phyloP scores from a whole-genome alignment of 208 protist species.

The Polymyxa betae region DNA sequence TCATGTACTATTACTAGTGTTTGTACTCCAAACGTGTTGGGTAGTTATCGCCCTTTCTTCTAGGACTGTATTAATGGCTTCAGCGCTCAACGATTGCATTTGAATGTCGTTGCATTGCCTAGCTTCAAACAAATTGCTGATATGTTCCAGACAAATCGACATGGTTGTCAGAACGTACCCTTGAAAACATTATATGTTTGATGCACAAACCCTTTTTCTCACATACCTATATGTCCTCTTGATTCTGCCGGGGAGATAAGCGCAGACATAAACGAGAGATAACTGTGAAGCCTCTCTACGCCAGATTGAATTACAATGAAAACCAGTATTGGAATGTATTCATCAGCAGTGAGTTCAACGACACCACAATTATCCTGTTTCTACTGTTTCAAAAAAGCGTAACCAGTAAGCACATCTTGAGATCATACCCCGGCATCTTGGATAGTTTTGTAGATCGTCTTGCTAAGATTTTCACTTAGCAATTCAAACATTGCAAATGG shows the following conservation, averaged over 20 bases:
- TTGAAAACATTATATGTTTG: not conserved
- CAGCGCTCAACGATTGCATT: too few relatives aligned
- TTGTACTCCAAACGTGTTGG: too few relatives aligned
- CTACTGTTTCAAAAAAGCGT: not conserved
- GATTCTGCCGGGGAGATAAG: not conserved
- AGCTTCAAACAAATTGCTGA: not conserved
- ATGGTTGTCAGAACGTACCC: conserved; percentile 23
- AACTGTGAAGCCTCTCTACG: not conserved
- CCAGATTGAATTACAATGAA: not conserved
- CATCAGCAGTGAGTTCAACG: conserved; percentile 12
- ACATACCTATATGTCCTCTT: conserved; percentile 19
- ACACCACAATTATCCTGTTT: not conserved
- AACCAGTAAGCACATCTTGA: not conserved
- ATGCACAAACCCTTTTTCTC: not conserved
- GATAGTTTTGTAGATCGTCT: not conserved
- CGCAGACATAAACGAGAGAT: not conserved
- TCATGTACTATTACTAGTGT: too few relatives aligned
- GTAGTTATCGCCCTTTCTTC: too few relatives aligned
- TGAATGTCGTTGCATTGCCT: not conserved
- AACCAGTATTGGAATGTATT: conserved; percentile 39
- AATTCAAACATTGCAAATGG: not conserved
- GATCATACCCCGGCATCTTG: conserved; percentile 3
- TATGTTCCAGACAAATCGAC: not conserved
- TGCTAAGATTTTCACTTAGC: not conserved
- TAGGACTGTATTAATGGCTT: too few relatives aligned